Percentiles rank a stretch among this genome's conserved stretches.
Conservation (phyloP, 179 eudicot species). For the Silene vulgaris region DNA sequence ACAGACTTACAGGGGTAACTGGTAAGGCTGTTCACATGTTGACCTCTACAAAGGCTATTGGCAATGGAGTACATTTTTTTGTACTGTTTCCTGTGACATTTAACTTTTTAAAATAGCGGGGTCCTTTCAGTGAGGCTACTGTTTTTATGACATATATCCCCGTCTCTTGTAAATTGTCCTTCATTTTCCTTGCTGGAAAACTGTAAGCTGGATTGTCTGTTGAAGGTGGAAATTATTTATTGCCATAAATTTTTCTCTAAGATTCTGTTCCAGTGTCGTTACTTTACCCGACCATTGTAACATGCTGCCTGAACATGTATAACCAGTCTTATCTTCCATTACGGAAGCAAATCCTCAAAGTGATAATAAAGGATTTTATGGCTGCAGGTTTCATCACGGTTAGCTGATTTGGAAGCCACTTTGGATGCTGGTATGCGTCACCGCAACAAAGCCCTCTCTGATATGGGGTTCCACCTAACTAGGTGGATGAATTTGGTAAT, state of each 20-base stretch:
- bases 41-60: neutral
- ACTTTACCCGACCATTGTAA: neutral
- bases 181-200: neutral
- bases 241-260: neutral
- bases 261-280: neutral
- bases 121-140: neutral
- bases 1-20: neutral
- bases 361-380: slow-evolving; percentile 9
- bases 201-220: neutral
- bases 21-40: neutral
- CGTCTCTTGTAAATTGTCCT: neutral
- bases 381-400: slow-evolving; percentile 82
- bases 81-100: neutral
- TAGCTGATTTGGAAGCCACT: slow-evolving; percentile 85
- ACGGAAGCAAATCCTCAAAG: neutral
- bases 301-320: slow-evolving; percentile 2
- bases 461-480: slow-evolving; percentile 64
- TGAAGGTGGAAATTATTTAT: neutral
- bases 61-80: neutral
- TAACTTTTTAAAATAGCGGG: neutral
- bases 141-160: neutral
- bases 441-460: slow-evolving; percentile 68
- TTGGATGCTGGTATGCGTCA: slow-evolving; percentile 92
- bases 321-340: neutral
- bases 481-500: slow-evolving; percentile 84